Evolutionary conservation across 169 alveolate genomes (phyloP), one percentile per base, ranked within the genome.

Genomic region (Plasmodium fragile): DNA sequence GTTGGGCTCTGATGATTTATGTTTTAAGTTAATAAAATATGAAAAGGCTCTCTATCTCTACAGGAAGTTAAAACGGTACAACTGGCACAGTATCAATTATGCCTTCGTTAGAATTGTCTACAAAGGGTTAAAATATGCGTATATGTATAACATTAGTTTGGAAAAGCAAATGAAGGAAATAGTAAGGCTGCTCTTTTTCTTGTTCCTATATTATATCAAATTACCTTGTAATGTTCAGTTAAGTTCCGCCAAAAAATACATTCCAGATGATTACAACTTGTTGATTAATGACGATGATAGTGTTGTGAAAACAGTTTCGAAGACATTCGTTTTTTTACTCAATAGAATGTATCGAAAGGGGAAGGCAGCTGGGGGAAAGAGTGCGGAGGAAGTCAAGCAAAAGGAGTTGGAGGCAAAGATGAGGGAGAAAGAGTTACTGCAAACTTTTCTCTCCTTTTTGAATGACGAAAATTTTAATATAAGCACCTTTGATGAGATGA

Each of bases 101-200:
- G 78, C 93, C 6, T 87, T 87, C 81, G 89, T 87, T 32, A 87
- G 81, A 43, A 87, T 87, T 22, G 71, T 87, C 1, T 87, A 87
- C 81, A 87, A 79, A 43, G 93, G 93, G 28, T 75, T 87, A 78
- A 87, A 78, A 65, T 87, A 87, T 87, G 87, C 93, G 65, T 87
- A 87, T 87, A 53, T 87, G 52, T 87, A 87, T 59, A 87, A 87
- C 52, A 22, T 87, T 2, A 65, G 69, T 77, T 2, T 87, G 49
- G 65, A 87, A 34, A 87, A 77, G 18, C 82, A 87, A 72, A 87
- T 87, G 53, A 39, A 65, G 45, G 93, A 87, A 52, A 53, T 87
- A 28, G 25, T 87, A 0, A 53, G 32, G 30, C 49, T 77, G 1
- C 73, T 87, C 28, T 87, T 77, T 65, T 87, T 87, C 81, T 43